Evolutionary conservation across 345 rosid genomes (phyloP), one percentile per base, ranked within the genome.

Genomic region (Hirschfeldia incana): DNA sequence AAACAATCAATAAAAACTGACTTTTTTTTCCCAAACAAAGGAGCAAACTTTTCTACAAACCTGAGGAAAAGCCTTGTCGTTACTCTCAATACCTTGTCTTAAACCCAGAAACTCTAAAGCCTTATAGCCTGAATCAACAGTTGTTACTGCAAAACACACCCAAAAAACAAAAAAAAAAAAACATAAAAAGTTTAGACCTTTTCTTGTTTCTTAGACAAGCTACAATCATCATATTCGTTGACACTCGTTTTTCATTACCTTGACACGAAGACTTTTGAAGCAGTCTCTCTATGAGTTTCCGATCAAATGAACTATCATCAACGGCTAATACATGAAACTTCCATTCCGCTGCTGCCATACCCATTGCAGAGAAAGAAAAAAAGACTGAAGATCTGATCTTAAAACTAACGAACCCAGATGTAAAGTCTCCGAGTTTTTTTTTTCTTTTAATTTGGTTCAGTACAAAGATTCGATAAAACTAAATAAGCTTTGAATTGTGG

Each of bases 291-390:
- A 95, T 93, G 64, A 95, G 87, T 80, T 88, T 95, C 76, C 99
- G 82, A 69, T 95, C 99, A 1, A 90, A 80, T 32, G 88, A 59
- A 73, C 92, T 90, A 75, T 95, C 98, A 84, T 95, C 99, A 82
- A 95, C 98, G 28, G 99, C 98, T 15, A 95, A 83, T 30, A 95
- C 99, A 83, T 95, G 99, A 73, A 93, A 93, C 85, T 82, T 86
- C 0, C 88, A 77, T 70, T 88, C 92, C 3, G 84, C 85, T 68
- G 84, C 85, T 67, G 85, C 89, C 78, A 85, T 81, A 58, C 89
- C 90, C 92, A 90, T 90, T 84, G 80, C 76, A n/a, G n/a, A 66
- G 32, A 64, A 55, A 29, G 30, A 66, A 28, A 64, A 55, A 11
- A 60, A 55, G 8, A 59, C 28, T 71, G 34, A 67, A 76, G 64